Base-by-base conservation (phyloP, 345 rosid species). In the Ailanthus altissimus region DNA sequence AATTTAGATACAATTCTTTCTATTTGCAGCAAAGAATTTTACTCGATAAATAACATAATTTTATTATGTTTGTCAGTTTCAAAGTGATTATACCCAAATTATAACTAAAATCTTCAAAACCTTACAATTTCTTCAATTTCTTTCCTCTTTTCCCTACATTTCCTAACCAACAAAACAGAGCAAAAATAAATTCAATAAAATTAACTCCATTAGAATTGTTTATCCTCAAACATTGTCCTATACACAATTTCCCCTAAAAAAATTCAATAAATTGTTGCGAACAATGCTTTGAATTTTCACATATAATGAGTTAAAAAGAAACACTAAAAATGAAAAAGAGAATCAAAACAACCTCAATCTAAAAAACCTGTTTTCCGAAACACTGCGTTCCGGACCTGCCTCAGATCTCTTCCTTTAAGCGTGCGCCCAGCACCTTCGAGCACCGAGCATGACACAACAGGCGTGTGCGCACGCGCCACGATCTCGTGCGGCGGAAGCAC, bases 401-500 rank as follows among this genome's bases (percentile, higher is more conserved):
- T 77, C 32, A 92, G 89, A 87, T 93, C 97, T 82, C 95, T 92
- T 76, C 98, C 98, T 84, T 92, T 93, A 40, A 93, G 93, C 53
- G 97, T 94, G 78, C 97, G 83, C 36, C 98, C 98, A 2, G 85
- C 94, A 40, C 97, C 98, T 81, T 92, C 98, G 46, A 94, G 89
- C 81, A 94, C 97, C 1, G 97, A 90, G 84, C 88, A 86, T 3
- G 95, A 82, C 53, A 92, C 26, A 32, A 77, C 49, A 15, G 90
- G 87, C 26, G 95, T 83, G 75, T 88, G 85, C 15, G 93, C 82
- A 86, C 90, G 82, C 23, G 93, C 95, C 81, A 94, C 94, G 46
- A 92, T 88, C 90, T 90, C 94, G 60, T 94, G 98, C n/a, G 98
- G 98, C 38, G 97, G 94, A 77, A 93, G 84, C 92, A 88, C 87